phyloP scores from a whole-genome alignment of 2,329 filamentous ascomycete species.

The Cladosporium sp. region DNA sequence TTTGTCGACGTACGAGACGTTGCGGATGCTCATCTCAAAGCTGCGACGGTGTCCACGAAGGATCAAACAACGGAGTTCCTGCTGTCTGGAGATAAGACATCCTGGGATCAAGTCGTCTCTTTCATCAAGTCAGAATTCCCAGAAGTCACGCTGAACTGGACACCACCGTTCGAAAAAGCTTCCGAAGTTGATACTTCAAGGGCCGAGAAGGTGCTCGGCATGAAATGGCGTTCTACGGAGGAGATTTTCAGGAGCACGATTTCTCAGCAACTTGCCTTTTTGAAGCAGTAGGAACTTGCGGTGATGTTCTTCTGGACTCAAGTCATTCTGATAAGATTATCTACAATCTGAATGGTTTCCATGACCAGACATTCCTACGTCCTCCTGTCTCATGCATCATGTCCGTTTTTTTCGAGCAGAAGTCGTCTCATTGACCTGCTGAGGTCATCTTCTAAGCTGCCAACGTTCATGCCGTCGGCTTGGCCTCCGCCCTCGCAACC shows the following conservation, averaged over 20 bases:
- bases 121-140: background rate
- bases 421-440: background rate
- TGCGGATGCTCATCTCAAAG: slow-evolving; percentile 31
- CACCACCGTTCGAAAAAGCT: background rate
- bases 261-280: background rate
- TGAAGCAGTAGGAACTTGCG: background rate
- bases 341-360: background rate
- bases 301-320: background rate
- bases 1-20: slow-evolving; percentile 35
- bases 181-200: background rate
- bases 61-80: background rate
- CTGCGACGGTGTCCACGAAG: background rate
- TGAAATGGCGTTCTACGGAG: background rate
- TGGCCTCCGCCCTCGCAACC: background rate
- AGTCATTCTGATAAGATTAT: background rate
- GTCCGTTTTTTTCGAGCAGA: background rate
- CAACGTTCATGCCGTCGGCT: background rate
- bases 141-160: background rate
- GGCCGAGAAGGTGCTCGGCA: background rate
- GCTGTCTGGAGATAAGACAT: background rate
- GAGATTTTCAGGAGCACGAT: background rate
- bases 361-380: background rate
- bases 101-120: background rate
- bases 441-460: background rate
- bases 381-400: background rate